Percentiles rank a stretch among this genome's conserved stretches.
These are phyloP conservation scores for Penicillium macrosclerotiorum DNA, from an alignment of 495 filamentous ascomycete species.

Conservation along the genomic window DNA sequence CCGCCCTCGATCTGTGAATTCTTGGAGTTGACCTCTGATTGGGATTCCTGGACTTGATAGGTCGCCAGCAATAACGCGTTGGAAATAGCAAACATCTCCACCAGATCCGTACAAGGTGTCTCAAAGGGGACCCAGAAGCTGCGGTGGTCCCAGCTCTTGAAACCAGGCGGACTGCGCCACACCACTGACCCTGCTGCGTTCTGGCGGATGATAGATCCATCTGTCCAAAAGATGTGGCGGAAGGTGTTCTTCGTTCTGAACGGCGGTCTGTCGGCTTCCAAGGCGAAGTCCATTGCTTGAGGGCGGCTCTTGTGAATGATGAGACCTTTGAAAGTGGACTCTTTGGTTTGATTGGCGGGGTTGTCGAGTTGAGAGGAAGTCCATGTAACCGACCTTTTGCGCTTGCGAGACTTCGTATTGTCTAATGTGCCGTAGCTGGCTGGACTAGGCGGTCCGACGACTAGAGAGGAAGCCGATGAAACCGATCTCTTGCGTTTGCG, in stretches of 20 bases:
- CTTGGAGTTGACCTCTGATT: neutral
- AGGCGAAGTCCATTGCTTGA: neutral
- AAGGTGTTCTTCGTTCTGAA: neutral
- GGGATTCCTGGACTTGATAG: neutral
- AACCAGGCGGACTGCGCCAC: neutral
- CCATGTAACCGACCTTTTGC: too few species aligned
- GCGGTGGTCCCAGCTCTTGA: neutral
- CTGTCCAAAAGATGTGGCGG: slow-evolving; percentile 4
- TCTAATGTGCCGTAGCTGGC: too few species aligned
- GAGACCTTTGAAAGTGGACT: neutral
- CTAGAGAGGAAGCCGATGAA: fast-evolving
- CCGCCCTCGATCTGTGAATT: neutral
- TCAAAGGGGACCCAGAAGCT: neutral
- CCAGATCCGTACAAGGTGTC: neutral
- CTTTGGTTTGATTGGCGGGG: neutral
- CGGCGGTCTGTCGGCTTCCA: neutral
- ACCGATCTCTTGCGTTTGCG: neutral
- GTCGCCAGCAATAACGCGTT: neutral
- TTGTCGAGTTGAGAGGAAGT: too few species aligned
- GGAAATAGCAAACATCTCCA: slow-evolving; percentile 6
- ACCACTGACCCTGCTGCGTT: slow-evolving; percentile 1
- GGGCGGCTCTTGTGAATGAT: neutral
- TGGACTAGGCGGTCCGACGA: too few species aligned
- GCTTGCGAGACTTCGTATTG: too few species aligned
- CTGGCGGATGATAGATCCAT: neutral